Evolutionary conservation across 768 basidiomycete genomes (phyloP), one percentile per base, ranked within the genome.

Genomic region (Chlorophyllum brunneum): DNA sequence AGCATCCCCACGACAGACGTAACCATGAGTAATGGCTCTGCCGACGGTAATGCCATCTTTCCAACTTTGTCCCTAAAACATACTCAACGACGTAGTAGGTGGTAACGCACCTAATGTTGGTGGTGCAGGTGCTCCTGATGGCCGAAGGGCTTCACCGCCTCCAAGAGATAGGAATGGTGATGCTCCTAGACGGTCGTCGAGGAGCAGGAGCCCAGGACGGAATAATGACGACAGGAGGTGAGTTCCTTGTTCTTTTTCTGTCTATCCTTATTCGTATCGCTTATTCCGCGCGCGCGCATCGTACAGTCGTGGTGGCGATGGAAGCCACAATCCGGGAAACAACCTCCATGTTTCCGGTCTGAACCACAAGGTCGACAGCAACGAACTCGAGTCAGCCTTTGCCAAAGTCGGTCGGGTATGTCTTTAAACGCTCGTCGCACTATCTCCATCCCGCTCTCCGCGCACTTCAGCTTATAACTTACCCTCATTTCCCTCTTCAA

Each of bases 301-400:
- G 57, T 55, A 48, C 51, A 67, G 68, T 22, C 75, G 71, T 38
- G 66, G 64, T 34, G 66, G 60, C 56, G 86, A 83, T 54, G 71
- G 72, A 65, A 77, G 75, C 49, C 76, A 84, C 30, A 84, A 85
- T 61, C 83, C 82, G 5, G 83, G 83, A 54, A 85, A 85, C 61
- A 85, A 85, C 62, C 70, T 81, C 13, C 79, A 81, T 55, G 76
- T 85, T 56, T 83, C 83, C 20, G 77, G 81, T 22, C 68, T 85
- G 27, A 77, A 75, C 41, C 76, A 76, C 58, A 73, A 70, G 61
- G 70, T 80, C 52, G 92, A 93, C 62, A 88, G 88, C 30, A 83
- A 88, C 49, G 87, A 92, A 60, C 86, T 99, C 50, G 93, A 97
- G 68, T 81, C 83, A 11, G 82, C 83, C 6, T 99, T 99, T 66